Evolutionary conservation across 352 stramenopile species (phyloP).

Genomic region (Phytopythium ostracodes): DNA sequence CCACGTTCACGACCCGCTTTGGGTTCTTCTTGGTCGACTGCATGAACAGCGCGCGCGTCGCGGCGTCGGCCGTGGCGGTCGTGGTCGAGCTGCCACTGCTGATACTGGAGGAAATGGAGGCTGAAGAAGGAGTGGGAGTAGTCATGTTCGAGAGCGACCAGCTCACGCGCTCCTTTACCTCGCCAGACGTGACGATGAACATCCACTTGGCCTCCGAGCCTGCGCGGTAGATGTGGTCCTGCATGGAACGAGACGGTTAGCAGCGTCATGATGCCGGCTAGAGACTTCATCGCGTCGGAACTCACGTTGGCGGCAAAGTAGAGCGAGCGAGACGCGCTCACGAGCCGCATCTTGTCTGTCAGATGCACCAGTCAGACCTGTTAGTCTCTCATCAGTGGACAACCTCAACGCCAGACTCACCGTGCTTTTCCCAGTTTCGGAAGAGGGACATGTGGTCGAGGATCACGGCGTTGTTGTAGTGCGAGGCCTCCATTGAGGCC

Average conservation of each 20-base stretch:
- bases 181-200: conserved; percentile 64
- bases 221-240: conserved; percentile 71
- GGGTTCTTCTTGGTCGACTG: conserved; percentile 32
- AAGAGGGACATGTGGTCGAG: conserved; percentile 77
- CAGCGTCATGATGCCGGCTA: background rate
- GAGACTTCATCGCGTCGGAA: background rate
- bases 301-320: conserved; percentile 60
- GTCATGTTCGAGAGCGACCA: conserved; percentile 23
- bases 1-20: conserved; percentile 70
- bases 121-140: background rate
- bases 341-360: conserved; percentile 71
- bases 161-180: conserved; percentile 68
- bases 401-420: conserved; percentile 14
- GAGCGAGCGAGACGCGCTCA: conserved; percentile 59
- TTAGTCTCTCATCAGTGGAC: background rate
- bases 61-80: conserved; percentile 12
- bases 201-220: conserved; percentile 67
- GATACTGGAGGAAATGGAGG: background rate
- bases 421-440: conserved; percentile 62
- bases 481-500: conserved; percentile 73
- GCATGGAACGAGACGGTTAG: background rate
- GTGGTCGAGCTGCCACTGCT: background rate
- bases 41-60: conserved; percentile 23
- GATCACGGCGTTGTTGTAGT: conserved; percentile 74
- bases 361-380: background rate